phyloP scores from a whole-genome alignment of 2,329 filamentous ascomycete species.

The Neoscytalidium dimidiatum region DNA sequence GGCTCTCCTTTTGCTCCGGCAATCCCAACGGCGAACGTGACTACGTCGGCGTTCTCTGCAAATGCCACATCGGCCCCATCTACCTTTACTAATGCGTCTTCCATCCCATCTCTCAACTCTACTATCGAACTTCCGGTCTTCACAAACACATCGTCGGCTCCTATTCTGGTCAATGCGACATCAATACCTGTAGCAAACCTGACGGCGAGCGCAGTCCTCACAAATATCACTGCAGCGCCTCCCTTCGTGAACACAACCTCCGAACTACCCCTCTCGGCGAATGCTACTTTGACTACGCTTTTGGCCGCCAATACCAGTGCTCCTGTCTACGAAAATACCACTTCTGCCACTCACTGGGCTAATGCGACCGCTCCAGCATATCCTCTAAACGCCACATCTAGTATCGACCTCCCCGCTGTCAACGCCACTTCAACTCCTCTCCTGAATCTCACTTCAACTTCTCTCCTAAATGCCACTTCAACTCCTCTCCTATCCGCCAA shows the following conservation, averaged over 20 bases:
- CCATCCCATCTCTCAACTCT: neutral
- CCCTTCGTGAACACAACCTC: neutral
- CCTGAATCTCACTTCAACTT: no score
- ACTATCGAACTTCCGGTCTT: neutral
- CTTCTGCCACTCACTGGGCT: neutral
- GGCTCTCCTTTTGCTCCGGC: neutral
- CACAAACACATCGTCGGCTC: neutral
- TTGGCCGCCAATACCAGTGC: neutral
- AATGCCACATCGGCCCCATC: neutral
- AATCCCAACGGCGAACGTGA: neutral
- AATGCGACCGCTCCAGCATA: neutral
- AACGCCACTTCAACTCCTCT: neutral
- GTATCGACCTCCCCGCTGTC: neutral
- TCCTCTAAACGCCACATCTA: neutral
- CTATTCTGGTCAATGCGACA: neutral
- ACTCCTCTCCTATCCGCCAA: neutral
- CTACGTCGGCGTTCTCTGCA: neutral
- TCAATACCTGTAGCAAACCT: neutral
- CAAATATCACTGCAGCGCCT: neutral
- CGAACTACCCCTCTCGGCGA: neutral
- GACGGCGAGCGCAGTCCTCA: neutral
- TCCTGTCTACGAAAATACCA: neutral
- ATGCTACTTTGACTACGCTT: neutral
- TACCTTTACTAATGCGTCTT: neutral
- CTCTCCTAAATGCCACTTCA: neutral